A percentile compares a stretch with the other conserved stretches of the same genome.
Conservation (phyloP, 805 yeast species). For the Teunomyces pallodes region DNA sequence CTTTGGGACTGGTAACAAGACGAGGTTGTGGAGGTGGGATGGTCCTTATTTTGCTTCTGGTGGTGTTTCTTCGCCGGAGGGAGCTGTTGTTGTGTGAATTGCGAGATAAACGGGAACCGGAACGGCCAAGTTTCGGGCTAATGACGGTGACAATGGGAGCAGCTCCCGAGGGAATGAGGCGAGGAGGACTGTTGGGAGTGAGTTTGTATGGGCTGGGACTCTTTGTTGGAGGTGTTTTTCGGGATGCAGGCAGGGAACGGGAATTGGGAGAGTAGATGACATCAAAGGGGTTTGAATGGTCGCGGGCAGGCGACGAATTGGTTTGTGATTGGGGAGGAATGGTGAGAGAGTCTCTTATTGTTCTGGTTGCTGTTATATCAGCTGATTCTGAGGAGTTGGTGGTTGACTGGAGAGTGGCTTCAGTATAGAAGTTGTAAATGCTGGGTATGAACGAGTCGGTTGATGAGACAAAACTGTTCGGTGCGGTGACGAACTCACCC, state of each 20-base stretch:
- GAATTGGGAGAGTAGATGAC: constrained; percentile 17
- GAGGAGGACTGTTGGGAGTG: background rate
- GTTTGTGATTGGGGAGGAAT: background rate
- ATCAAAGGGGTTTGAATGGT: constrained; percentile 28
- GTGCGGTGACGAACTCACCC: constrained; percentile 13
- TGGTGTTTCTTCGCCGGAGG: background rate
- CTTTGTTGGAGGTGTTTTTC: background rate
- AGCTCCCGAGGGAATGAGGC: background rate
- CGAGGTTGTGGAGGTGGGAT: too few relatives aligned
- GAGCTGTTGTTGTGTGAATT: background rate
- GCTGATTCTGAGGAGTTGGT: constrained; percentile 1
- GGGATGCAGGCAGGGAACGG: background rate
- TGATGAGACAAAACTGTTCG: constrained; percentile 3
- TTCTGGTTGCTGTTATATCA: background rate
- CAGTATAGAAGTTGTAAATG: constrained; percentile 5
- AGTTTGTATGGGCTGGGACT: too few relatives aligned
- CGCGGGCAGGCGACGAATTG: background rate
- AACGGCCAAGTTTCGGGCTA: background rate
- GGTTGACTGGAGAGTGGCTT: background rate
- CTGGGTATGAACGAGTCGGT: constrained; percentile 5
- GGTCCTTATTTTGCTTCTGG: background rate
- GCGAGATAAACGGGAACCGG: background rate
- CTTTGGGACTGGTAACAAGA: too few relatives aligned
- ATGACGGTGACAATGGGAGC: constrained; percentile 27
- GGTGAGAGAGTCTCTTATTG: background rate